Evolutionary conservation across 2,329 filamentous ascomycete species (phyloP).

Genomic region (Trichoderma cornu-damae): DNA sequence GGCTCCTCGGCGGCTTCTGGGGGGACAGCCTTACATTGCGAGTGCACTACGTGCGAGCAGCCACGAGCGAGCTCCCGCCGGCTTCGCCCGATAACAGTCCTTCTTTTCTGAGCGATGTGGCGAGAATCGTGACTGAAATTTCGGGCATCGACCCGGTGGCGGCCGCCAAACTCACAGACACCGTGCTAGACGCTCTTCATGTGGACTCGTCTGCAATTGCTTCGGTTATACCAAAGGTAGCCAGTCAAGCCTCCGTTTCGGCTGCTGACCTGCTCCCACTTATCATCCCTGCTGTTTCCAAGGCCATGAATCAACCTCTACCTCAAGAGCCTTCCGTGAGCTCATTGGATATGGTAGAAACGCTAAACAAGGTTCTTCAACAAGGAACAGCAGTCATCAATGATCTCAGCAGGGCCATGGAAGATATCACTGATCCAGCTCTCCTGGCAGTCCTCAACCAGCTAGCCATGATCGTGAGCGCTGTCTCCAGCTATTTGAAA

Average conservation of each 20-base stretch:
- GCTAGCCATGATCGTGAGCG: constrained; percentile 22
- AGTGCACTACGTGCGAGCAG: background rate
- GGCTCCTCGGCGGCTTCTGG: constrained; percentile 7
- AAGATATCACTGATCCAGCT: constrained; percentile 11
- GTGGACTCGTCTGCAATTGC: constrained; percentile 21
- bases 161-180: constrained; percentile 24
- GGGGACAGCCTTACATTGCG: background rate
- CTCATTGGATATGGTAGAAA: constrained; percentile 13
- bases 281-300: constrained; percentile 25
- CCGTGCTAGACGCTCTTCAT: constrained; percentile 22
- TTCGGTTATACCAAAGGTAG: constrained; percentile 21
- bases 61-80: background rate
- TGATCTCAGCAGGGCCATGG: constrained; percentile 19
- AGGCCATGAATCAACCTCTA: constrained; percentile 19
- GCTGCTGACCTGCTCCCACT: constrained; percentile 21
- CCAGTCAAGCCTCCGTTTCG: constrained; percentile 18
- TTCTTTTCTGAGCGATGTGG: constrained; percentile 22
- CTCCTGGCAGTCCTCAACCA: constrained; percentile 24
- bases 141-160: constrained; percentile 21
- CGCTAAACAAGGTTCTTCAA: constrained; percentile 20
- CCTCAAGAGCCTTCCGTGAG: background rate
- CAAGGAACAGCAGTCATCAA: constrained; percentile 24
- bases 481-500: constrained; percentile 20
- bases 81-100: background rate
- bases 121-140: constrained; percentile 21